phyloP scores from a whole-genome alignment of 2,329 filamentous ascomycete genomes.

The Xylaria sp. region DNA sequence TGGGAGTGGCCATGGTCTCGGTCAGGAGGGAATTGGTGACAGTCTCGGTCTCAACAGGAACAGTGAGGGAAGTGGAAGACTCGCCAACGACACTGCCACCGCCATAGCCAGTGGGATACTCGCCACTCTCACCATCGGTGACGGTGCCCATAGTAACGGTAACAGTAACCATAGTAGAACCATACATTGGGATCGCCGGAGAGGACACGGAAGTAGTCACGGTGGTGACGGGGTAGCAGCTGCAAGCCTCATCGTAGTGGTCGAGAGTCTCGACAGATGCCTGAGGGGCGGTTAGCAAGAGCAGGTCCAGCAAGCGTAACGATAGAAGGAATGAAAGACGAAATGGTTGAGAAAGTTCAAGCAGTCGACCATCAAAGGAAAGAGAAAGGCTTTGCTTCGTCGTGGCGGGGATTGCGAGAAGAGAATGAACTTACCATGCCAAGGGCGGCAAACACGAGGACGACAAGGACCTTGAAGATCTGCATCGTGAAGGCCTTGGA shows the following conservation, averaged over 20 bases:
- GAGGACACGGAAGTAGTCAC: constrained; percentile 19
- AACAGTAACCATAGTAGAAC: constrained; percentile 14
- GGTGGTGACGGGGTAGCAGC: constrained; percentile 20
- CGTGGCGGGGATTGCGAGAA: neutral
- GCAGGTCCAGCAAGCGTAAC: neutral
- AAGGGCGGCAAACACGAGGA: constrained; percentile 23
- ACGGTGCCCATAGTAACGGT: constrained; percentile 9
- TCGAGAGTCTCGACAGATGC: constrained; percentile 16
- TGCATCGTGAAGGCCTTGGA: constrained; percentile 28
- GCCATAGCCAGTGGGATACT: constrained; percentile 18
- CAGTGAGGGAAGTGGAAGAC: constrained; percentile 8
- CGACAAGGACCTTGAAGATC: constrained; percentile 24
- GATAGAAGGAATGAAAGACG: neutral
- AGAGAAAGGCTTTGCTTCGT: neutral
- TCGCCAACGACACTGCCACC: neutral
- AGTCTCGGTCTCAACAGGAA: constrained; percentile 6
- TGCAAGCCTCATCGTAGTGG: constrained; percentile 21
- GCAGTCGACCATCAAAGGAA: neutral
- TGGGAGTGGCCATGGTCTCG: constrained; percentile 14
- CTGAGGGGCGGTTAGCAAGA: constrained; percentile 9
- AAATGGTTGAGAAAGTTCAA: neutral
- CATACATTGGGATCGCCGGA: neutral
- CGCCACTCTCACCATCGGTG: constrained; percentile 1
- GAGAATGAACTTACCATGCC: constrained; percentile 27
- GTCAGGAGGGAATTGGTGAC: constrained; percentile 9